A percentile compares a stretch with the other conserved stretches of the same genome.
Evolutionary conservation across 1,284 basidiomycete genomes (phyloP).

Genomic region (Austropuccinia psidii): DNA sequence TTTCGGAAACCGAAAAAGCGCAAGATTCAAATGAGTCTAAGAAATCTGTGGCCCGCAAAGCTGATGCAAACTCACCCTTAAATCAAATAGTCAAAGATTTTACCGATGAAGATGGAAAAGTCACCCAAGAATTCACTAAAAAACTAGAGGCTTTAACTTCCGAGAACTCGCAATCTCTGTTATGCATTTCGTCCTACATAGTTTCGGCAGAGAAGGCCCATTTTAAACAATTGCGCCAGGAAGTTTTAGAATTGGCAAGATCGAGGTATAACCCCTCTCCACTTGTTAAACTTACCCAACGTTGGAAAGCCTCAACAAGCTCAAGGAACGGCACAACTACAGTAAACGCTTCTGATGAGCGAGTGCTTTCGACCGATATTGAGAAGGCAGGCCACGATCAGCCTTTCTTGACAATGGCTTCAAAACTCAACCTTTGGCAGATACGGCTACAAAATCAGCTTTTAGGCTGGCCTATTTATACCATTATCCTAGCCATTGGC

Average conservation of each 20-base stretch:
- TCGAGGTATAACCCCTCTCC: constrained; percentile 11
- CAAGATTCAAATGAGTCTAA: constrained; percentile 67
- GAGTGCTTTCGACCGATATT: background rate
- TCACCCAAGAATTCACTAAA: constrained; percentile 77
- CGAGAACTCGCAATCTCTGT: constrained; percentile 77
- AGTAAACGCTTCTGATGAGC: background rate
- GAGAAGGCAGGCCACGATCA: background rate
- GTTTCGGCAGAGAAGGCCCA: constrained; percentile 78
- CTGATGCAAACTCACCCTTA: constrained; percentile 66
- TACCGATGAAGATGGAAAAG: constrained; percentile 82
- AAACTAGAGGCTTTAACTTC: constrained; percentile 68
- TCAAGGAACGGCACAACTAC: background rate
- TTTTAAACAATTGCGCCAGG: constrained; percentile 66
- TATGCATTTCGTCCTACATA: constrained; percentile 82
- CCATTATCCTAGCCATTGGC: constrained; percentile 73
- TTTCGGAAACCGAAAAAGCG: background rate
- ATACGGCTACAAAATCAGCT: constrained; percentile 16
- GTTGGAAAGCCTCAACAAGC: too few species aligned
- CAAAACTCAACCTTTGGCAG: constrained; percentile 31
- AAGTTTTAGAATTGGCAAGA: background rate
- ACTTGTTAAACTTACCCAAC: background rate
- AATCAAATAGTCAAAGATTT: constrained; percentile 87
- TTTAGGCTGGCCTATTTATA: constrained; percentile 76
- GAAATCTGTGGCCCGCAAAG: constrained; percentile 77
- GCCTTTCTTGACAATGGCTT: background rate